Percentiles rank a stretch among this genome's conserved stretches.
These are phyloP conservation scores for Cyphellophora europaea DNA, from an alignment of 2,329 filamentous ascomycete genomes.

Conservation along the genomic window DNA sequence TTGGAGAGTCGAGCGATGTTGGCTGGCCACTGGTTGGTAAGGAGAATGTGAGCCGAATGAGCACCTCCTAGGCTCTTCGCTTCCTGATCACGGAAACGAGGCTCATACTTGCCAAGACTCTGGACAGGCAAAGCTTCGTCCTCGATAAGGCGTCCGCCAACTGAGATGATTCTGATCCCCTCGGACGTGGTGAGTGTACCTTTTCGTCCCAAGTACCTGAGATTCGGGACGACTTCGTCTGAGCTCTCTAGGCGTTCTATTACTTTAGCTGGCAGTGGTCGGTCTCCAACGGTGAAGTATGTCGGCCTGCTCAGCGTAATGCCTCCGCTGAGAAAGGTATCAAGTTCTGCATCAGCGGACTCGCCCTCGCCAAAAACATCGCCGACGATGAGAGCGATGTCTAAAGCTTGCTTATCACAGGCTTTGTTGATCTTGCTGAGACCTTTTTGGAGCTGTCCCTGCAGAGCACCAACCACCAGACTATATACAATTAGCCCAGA, in stretches of 20 bases:
- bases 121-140: slow-evolving; percentile 52
- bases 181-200: slow-evolving; percentile 83
- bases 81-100: slow-evolving; percentile 69
- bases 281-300: slow-evolving; percentile 78
- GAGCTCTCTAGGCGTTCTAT: slow-evolving; percentile 64
- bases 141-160: slow-evolving; percentile 60
- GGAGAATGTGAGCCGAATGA: slow-evolving; percentile 71
- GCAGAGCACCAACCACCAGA: slow-evolving; percentile 68
- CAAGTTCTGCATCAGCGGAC: slow-evolving; percentile 47
- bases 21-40: slow-evolving; percentile 80
- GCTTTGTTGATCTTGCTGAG: slow-evolving; percentile 73
- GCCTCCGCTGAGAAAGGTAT: slow-evolving; percentile 60
- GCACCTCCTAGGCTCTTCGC: slow-evolving; percentile 66
- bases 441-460: slow-evolving; percentile 65
- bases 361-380: slow-evolving; percentile 58
- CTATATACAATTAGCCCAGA: neutral
- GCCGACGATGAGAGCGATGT: slow-evolving; percentile 74
- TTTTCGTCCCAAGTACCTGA: slow-evolving; percentile 81
- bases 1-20: slow-evolving; percentile 62
- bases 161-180: slow-evolving; percentile 74
- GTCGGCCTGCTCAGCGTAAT: slow-evolving; percentile 70
- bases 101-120: slow-evolving; percentile 64
- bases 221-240: slow-evolving; percentile 74
- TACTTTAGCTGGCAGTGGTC: slow-evolving; percentile 60
- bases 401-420: slow-evolving; percentile 80